Conservation (phyloP, 2,329 filamentous ascomycete species). For the Alternaria sp. region DNA sequence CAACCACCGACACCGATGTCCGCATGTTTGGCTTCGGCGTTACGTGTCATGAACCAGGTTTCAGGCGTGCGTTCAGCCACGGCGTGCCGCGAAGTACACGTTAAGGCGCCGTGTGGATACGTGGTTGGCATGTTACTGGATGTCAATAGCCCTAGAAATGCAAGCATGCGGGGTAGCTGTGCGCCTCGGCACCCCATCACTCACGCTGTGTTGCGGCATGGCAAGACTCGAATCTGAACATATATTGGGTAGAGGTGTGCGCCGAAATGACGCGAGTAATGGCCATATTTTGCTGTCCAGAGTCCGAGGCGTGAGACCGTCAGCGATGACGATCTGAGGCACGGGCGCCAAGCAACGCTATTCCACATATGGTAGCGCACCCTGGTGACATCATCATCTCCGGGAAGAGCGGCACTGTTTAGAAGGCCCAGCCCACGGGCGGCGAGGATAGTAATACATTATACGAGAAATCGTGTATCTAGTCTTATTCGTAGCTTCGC, state of each 20-base stretch:
- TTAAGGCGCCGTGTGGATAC: neutral
- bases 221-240: accelerated
- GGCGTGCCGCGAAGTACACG: neutral
- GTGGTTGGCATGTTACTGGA: neutral
- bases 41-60: neutral
- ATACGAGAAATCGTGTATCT: neutral
- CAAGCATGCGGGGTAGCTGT: neutral
- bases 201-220: neutral
- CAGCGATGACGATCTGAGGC: neutral
- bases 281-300: accelerated
- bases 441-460: neutral
- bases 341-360: neutral
- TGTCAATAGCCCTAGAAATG: neutral
- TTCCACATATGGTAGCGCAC: neutral
- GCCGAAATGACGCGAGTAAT: neutral
- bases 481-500: slow-evolving; percentile 3
- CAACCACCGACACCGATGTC: neutral
- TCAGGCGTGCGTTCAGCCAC: neutral
- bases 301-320: accelerated
- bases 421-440: neutral
- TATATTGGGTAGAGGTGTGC: neutral
- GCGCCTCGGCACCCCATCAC: neutral
- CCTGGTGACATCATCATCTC: neutral
- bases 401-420: neutral
- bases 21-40: neutral